Evolutionary conservation across 2,329 filamentous ascomycete species (phyloP).

Genomic region (Botryosphaeria dothidea): DNA sequence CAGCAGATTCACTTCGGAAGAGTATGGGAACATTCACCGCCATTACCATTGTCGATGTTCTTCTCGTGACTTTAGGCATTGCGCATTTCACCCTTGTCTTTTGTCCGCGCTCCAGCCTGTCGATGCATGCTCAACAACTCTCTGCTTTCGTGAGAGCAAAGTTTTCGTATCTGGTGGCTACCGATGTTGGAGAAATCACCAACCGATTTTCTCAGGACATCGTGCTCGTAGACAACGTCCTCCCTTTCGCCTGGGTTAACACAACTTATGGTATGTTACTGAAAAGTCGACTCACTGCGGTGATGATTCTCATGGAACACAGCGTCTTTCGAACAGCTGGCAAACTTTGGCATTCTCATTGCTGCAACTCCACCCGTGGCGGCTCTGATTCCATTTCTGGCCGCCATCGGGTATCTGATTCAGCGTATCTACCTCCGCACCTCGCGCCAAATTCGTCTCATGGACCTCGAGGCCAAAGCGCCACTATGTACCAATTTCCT

Average conservation of each 20-base stretch:
- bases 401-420: no score
- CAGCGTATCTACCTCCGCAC: constrained; percentile 51
- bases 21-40: constrained; percentile 5
- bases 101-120: background rate
- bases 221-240: constrained; percentile 46
- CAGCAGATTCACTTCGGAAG: background rate
- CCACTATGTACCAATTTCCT: constrained; percentile 55
- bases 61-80: background rate
- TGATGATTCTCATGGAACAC: no score
- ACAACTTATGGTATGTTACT: constrained; percentile 22
- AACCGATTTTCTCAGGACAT: constrained; percentile 53
- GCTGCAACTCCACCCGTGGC: no score
- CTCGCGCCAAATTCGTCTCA: constrained; percentile 50
- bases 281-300: no score
- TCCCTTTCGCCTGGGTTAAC: constrained; percentile 39
- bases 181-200: constrained; percentile 46
- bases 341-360: no score
- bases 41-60: constrained; percentile 1
- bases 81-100: constrained; percentile 3
- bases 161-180: constrained; percentile 46
- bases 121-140: background rate
- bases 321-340: no score
- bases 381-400: no score
- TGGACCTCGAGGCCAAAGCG: constrained; percentile 55
- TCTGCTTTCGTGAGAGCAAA: constrained; percentile 30